phyloP scores from a whole-genome alignment of 2,329 filamentous ascomycete genomes.

The Curvularia lunata region DNA sequence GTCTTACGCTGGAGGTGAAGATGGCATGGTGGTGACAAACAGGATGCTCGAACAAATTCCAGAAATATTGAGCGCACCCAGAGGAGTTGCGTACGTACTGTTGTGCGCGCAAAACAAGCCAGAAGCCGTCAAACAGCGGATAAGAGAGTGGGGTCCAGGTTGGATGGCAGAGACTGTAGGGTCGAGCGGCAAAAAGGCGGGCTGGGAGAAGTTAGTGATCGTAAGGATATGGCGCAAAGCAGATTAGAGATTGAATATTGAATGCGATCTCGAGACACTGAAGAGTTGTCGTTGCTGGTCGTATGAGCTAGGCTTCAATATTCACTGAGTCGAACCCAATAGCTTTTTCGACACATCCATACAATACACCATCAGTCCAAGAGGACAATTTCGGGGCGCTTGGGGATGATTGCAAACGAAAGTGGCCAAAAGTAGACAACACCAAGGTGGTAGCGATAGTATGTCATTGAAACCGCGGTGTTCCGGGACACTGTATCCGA shows the following conservation, averaged over 20 bases:
- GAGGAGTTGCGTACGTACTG: slow-evolving; percentile 86
- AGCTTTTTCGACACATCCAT: background rate
- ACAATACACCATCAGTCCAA: background rate
- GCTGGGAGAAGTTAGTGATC: slow-evolving; percentile 93
- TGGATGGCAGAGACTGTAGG: slow-evolving; percentile 84
- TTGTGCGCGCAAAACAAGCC: slow-evolving; percentile 92
- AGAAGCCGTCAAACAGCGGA: slow-evolving; percentile 69
- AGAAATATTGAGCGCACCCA: slow-evolving; percentile 62
- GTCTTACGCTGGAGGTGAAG: slow-evolving; percentile 84
- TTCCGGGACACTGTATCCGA: background rate
- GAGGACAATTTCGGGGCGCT: background rate
- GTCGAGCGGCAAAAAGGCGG: slow-evolving; percentile 82
- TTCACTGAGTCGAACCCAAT: slow-evolving; percentile 12
- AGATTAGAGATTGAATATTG: slow-evolving; percentile 4
- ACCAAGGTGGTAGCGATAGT: background rate
- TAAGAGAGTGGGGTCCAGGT: slow-evolving; percentile 62
- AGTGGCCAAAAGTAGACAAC: background rate
- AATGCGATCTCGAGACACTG: background rate
- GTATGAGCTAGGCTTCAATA: slow-evolving; percentile 25
- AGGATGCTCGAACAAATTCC: slow-evolving; percentile 75
- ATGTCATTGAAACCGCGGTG: background rate
- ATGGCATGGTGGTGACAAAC: slow-evolving; percentile 95
- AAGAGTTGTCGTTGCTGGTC: background rate
- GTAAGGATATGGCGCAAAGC: slow-evolving; percentile 75
- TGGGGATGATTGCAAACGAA: background rate